A percentile compares a stretch with the other conserved stretches of the same genome.
phyloP scores from a whole-genome alignment of 495 filamentous ascomycete genomes.

The Xylaria scruposa region DNA sequence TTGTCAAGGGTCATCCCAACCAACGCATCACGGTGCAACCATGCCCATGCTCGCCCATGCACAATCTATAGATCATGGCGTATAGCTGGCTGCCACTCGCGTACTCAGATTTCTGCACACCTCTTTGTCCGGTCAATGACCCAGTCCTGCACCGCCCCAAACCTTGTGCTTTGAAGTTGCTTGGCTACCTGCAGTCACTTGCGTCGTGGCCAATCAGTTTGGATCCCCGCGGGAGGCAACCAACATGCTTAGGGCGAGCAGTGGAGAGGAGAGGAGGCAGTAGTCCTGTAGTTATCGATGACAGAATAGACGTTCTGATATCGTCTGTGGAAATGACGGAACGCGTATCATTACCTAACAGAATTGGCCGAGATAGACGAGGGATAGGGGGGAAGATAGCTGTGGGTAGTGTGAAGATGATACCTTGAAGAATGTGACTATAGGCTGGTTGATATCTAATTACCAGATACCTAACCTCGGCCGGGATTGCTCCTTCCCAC shows the following conservation, averaged over 20 bases:
- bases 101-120: constrained; percentile 2
- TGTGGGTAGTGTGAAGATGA: constrained; percentile 9
- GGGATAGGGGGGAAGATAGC: not conserved
- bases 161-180: not conserved
- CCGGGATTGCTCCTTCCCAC: constrained; percentile 1
- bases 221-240: constrained; percentile 17
- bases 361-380: not conserved
- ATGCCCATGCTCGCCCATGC: not conserved
- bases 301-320: not conserved
- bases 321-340: not conserved
- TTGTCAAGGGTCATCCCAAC: not conserved
- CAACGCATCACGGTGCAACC: constrained; percentile 18
- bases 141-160: constrained; percentile 16
- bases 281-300: not conserved
- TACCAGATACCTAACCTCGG: not conserved
- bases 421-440: not conserved
- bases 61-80: constrained; percentile 10
- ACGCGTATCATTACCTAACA: constrained; percentile 5
- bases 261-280: not conserved
- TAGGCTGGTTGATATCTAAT: not conserved
- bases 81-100: constrained; percentile 5
- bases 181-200: constrained; percentile 6
- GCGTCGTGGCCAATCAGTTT: constrained; percentile 13
- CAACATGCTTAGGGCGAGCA: constrained; percentile 5
- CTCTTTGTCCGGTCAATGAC: constrained; percentile 2